Evolutionary conservation across 331 rosid genomes (phyloP), one percentile per base, ranked within the genome.

Genomic region (Dryas integrifolia): DNA sequence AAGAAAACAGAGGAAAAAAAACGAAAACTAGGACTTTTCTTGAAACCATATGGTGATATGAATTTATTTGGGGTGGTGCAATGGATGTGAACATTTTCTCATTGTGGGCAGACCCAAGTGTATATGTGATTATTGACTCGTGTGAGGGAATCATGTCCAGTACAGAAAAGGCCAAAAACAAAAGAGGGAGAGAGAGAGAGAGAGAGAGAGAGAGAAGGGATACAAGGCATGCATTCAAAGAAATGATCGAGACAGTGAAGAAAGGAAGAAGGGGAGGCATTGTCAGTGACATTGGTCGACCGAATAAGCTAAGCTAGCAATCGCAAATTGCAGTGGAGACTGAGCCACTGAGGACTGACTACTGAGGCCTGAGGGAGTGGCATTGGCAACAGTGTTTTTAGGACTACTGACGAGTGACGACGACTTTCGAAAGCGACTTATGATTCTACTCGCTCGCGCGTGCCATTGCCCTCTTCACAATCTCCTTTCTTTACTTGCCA

Each of bases 271-370:
- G 39, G 59, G 49, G 69, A 64, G 47, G 44, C 47, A 59, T 60
- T 58, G 82, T 82, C 79, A 85, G 83, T 67, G 77, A 72, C 63
- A 16, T 61, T 76, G 70, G 74, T 82, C 82, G 82, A 85, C 82
- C 82, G 79, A 84, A 75, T 78, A 47, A 73, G 69, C 43, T 30
- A 30, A 30, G 35, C 35, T 30, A 30, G 35, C 35, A 30, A 30
- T 30, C 3, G 35, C 35, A 30, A 21, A 21, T 21, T 30, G 35
- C 35, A 30, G 35, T 30, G 35, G 50, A 55, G 57, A 24, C 8
- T 53, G n/a, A 52, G n/a, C 24, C 24, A 21, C 24, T 15, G 47
- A 30, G 35, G 2, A 71, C 76, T 58, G 76, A 57, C 76, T 18
- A 18, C 21, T 18, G 21, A 18, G 21, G 21, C 21, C 24, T 15